These are phyloP conservation scores for Pyrenochaeta sp. DNA, from an alignment of 2,329 filamentous ascomycete species.

Conservation along the genomic window DNA sequence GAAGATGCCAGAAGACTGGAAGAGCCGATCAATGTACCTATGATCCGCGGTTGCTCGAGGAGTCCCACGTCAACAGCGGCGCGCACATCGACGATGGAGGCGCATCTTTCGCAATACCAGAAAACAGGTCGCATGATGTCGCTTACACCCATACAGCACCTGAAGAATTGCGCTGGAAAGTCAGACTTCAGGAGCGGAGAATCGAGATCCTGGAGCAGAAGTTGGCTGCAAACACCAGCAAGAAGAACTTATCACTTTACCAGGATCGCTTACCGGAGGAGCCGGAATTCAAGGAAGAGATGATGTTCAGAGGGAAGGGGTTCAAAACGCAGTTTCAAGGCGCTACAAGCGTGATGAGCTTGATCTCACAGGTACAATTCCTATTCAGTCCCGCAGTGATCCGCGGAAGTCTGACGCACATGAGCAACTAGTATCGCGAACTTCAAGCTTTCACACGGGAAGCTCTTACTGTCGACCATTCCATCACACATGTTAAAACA, in stretches of 20 bases:
- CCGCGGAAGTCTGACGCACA: not conserved
- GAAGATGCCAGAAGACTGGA: slow-evolving; percentile 55
- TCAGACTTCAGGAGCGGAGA: slow-evolving; percentile 41
- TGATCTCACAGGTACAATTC: slow-evolving; percentile 43
- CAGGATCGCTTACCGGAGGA: slow-evolving; percentile 23
- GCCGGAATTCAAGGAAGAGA: slow-evolving; percentile 42
- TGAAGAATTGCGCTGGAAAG: slow-evolving; percentile 37
- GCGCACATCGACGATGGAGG: slow-evolving; percentile 28
- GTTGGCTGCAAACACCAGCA: slow-evolving; percentile 32
- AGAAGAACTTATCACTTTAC: slow-evolving; percentile 24
- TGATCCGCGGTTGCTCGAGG: slow-evolving; percentile 47
- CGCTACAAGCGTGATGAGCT: slow-evolving; percentile 50
- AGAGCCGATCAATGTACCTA: slow-evolving; percentile 54
- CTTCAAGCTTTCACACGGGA: slow-evolving; percentile 46
- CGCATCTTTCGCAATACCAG: slow-evolving; percentile 9
- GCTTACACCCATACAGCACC: slow-evolving; percentile 11
- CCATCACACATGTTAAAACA: slow-evolving; percentile 38
- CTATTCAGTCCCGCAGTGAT: not conserved
- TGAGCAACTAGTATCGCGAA: slow-evolving; percentile 43
- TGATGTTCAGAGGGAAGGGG: slow-evolving; percentile 53
- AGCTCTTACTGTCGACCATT: slow-evolving; percentile 38
- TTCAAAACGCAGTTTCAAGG: slow-evolving; percentile 59
- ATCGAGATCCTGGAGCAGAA: slow-evolving; percentile 43
- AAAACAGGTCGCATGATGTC: slow-evolving; percentile 9
- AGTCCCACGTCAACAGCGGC: slow-evolving; percentile 32